Base-by-base conservation (phyloP, 192 early-diverging fungal species). In the Coemansia sp. region DNA sequence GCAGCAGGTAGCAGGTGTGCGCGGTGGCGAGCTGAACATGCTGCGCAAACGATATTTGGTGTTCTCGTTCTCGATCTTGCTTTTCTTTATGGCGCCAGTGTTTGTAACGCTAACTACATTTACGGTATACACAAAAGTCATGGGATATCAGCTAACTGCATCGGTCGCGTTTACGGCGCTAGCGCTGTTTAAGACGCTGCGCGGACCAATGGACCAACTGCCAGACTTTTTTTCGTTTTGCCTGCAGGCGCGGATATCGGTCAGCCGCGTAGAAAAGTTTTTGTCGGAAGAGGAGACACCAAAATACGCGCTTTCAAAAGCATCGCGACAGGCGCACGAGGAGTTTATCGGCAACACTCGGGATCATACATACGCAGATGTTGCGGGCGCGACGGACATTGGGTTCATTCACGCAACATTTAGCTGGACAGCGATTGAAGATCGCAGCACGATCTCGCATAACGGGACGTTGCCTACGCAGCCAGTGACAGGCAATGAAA, bases 381-480 rank as follows among this genome's bases (percentile, higher is more conserved):
- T 80, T 35, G 72, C 59, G 14, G 59, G 68, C 6, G 69, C 72
- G 3, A 74, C 82, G 2, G 71, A 63, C 29, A 83, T 91, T 58
- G 91, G 91, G 23, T 92, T 92, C 67, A 75, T 78, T 39, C 67
- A 85, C 43, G 90, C 91, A 2, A 83, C 87, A 1, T 92, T 92
- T 69, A 81, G 80, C 27, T 92, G 89, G 84, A 21, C 16, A 16
- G 29, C 55, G 1, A 50, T 22, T 45, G 27, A n/a, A 50, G 37
- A 35, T 25, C 21, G 47, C 23, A n/a, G 14, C 12, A 6, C 61
- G 21, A 19, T 8, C 9, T 4, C 27, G n/a, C 4, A 3, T 16
- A 4, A 21, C 19, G 37, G 52, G 19, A 10, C 17, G 22, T 39
- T 55, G 38, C 62, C 62, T 35, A 16, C 62, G 2, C 49, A 43